A percentile compares a stretch with the other conserved stretches of the same genome.
Evolutionary conservation across 176 grass and related monocot genomes (phyloP).

Genomic region (Bothriochloa decipiens): DNA sequence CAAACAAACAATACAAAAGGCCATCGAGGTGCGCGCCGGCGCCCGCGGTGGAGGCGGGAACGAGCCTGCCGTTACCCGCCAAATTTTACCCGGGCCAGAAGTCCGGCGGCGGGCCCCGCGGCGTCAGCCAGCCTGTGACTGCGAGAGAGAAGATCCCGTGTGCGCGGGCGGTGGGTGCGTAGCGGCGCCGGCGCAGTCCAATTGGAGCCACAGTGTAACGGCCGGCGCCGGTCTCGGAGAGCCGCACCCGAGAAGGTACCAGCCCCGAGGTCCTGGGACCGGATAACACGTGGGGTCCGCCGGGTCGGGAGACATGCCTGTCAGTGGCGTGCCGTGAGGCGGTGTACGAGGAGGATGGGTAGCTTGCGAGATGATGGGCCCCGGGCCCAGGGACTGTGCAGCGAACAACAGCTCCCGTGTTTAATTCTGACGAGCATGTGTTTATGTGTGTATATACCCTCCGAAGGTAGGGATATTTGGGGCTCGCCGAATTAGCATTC

Average conservation of each 20-base stretch:
- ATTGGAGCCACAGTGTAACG: constrained; percentile 40
- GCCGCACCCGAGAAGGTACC: neutral
- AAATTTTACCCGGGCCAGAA: neutral
- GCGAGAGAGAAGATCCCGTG: neutral
- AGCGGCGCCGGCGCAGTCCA: constrained; percentile 30
- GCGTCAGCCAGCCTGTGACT: constrained; percentile 8
- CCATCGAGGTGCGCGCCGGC: neutral
- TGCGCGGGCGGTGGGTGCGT: neutral
- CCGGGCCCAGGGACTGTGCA: constrained; percentile 22
- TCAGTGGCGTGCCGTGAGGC: too few relatives aligned
- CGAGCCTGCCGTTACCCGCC: neutral
- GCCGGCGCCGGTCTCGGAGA: constrained; percentile 25
- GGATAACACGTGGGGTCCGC: neutral
- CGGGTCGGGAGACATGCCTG: accelerated
- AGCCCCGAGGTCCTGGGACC: neutral
- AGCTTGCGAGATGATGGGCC: neutral
- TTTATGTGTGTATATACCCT: neutral
- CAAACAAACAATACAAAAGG: too few relatives aligned
- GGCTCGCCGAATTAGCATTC: too few relatives aligned
- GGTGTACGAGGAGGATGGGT: neutral
- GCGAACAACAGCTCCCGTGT: constrained; percentile 29
- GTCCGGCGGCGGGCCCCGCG: neutral
- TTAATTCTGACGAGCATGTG: neutral
- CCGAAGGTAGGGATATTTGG: neutral
- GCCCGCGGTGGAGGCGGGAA: neutral